Base-by-base conservation (phyloP, 176 grass and related monocot genomes). In the Thinopyrum elongatum region DNA sequence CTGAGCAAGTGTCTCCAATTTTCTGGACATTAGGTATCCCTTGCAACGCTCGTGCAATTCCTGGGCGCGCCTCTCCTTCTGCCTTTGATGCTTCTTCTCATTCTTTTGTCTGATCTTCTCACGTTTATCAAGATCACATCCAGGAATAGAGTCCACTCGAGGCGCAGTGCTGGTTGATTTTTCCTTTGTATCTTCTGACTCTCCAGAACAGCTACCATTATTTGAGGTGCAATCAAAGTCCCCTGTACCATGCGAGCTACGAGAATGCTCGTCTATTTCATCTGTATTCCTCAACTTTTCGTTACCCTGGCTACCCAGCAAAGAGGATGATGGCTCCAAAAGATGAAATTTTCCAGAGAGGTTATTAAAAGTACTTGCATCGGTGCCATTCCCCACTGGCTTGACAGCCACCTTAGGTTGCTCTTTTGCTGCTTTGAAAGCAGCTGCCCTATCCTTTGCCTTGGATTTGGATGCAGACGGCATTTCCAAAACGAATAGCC, bases 31-130 rank as follows among this genome's bases (percentile, higher is more conserved):
- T 38, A 98, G 85, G 60, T 95, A 98, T n/a, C 94, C 94, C 28
- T 90, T 95, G 80, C 94, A 98, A 61, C 94, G 92, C 74, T 98
- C 97, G 36, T 98, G 94, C 75, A 98, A 89, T 79, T 95, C 97
- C 82, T 95, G 97, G 35, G 92, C 92, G 22, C 97, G 86, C 79
- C 92, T 92, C 88, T 98, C 97, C 89, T 92, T 95, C 79, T 98
- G 94, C 41, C 97, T 86, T 81, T 98, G 97, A 89, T 98, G 97
- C 38, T 98, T 98, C 74, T 89, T 98, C 85, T 98, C 97, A 88
- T 98, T 98, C 82, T 98, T 98, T 64, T 94, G 97, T 49, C 97
- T 90, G 75, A 98, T 98, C 88, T 98, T 98, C 72, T 98, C 93
- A 41, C 97, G 93, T 86, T 98, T 98, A 84, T 95, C 97, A 67